Base-by-base conservation (phyloP, 768 basidiomycete genomes). In the Mycena crocata region DNA sequence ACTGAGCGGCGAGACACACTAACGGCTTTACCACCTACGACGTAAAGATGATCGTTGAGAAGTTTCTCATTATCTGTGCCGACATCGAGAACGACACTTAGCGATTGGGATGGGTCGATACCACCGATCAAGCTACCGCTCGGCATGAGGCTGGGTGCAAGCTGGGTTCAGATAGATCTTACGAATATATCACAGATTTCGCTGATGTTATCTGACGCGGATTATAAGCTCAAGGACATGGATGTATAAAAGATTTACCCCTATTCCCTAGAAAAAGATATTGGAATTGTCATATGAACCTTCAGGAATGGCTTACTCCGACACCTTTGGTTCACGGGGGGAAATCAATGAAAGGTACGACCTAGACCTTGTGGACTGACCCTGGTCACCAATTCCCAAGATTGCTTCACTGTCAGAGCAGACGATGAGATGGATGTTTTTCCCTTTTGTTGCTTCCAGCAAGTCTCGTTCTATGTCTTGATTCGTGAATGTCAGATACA, bases 331-430 rank as follows among this genome's bases (percentile, higher is more conserved):
- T 89, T 88, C 39, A 52, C 35, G 4, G 42, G 35, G 9, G 13
- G 3, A 19, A 31, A 51, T 50, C 2, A 46, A 46, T 26, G 15
- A 30, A 1, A 23, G 15, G 28, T 35, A 10, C 3, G 24, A 14
- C 7, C 14, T n/a, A 19, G 3, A 10, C 12, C 19, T 45, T 35
- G 34, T 7, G n/a, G 35, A 48, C 54, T 30, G 24, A 66, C 69
- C 85, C 68, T 86, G 85, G 73, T 86, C 85, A 1, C 85, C 85
- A 55, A 86, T 86, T 19, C 95, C 95, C 13, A 96, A 81, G 64
- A 96, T 95, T 0, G 93, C 92, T 71, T 95, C 94, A 5, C 90
- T 88, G 74, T 96, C 95, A 0, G 93, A 92, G 59, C 91, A 90
- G 28, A 96, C 93, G 55, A 96, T 84, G 26, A 96, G 81, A 66